Conservation (phyloP, 441 rosid species). For the Metrosideros polymorpha region DNA sequence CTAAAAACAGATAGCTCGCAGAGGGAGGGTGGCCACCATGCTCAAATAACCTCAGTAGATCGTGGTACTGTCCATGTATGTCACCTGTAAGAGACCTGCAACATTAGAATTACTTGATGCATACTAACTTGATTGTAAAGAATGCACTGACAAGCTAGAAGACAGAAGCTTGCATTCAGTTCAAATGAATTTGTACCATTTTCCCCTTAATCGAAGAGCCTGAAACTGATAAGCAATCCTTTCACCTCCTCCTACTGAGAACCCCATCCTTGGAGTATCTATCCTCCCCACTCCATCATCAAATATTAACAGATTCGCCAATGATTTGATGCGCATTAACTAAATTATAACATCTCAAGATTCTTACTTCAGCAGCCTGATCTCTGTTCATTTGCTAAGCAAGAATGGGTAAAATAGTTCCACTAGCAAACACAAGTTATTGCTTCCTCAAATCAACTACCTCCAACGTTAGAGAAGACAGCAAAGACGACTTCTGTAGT, state of each 20-base stretch:
- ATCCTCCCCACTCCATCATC: neutral
- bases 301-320: neutral
- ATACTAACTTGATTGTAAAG: neutral
- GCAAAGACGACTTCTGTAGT: neutral
- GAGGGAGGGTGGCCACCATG: conserved; percentile 88
- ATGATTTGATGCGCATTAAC: neutral
- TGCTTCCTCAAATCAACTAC: neutral
- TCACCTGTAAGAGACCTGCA: conserved; percentile 49
- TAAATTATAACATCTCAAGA: neutral
- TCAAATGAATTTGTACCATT: neutral
- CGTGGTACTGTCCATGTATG: conserved; percentile 95
- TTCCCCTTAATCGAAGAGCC: neutral
- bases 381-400: neutral
- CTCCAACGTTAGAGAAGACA: neutral
- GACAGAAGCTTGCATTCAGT: neutral
- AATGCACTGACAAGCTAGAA: neutral
- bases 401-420: neutral
- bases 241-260: neutral
- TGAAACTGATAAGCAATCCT: neutral
- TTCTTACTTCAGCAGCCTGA: neutral
- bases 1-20: conserved; percentile 84
- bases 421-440: neutral
- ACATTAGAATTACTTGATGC: neutral
- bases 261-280: neutral
- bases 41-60: conserved; percentile 78